A percentile compares a stretch with the other conserved stretches of the same genome.
Conservation (phyloP, 257 asterid species). For the Coffea canephora region DNA sequence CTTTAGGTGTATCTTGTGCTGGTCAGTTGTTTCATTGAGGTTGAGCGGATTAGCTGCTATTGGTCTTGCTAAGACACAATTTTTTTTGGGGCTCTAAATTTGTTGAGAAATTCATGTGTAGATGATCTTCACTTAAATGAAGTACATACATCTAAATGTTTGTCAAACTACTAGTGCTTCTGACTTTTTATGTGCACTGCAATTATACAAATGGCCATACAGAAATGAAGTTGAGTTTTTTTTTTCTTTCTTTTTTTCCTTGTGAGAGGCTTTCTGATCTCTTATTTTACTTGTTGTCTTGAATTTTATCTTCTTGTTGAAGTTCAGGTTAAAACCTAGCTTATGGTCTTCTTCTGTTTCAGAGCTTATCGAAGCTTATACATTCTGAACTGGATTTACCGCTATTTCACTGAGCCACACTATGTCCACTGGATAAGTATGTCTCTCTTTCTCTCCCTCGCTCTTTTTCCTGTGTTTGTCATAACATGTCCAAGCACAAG, state of each 20-base stretch:
- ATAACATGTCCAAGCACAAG: not conserved
- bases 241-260: no score
- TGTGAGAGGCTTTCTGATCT: not conserved
- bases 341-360: constrained; percentile 24
- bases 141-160: not conserved
- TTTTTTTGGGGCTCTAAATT: not conserved
- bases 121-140: not conserved
- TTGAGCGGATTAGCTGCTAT: not conserved
- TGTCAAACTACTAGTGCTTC: not conserved
- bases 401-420: constrained; percentile 87
- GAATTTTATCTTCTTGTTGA: not conserved
- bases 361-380: constrained; percentile 78
- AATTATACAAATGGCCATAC: not conserved
- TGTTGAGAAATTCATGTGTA: no score
- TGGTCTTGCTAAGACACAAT: not conserved
- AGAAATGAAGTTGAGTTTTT: no score
- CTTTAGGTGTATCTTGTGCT: not conserved
- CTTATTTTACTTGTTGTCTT: not conserved
- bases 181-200: not conserved
- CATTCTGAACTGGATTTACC: constrained; percentile 87
- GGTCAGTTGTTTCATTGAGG: not conserved
- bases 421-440: constrained; percentile 83
- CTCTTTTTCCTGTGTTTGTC: constrained; percentile 13
- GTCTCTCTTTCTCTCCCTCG: constrained; percentile 22
- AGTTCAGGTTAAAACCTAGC: not conserved